Conservation (phyloP, 108 stramenopile species). For the Skeletonema potamos region DNA sequence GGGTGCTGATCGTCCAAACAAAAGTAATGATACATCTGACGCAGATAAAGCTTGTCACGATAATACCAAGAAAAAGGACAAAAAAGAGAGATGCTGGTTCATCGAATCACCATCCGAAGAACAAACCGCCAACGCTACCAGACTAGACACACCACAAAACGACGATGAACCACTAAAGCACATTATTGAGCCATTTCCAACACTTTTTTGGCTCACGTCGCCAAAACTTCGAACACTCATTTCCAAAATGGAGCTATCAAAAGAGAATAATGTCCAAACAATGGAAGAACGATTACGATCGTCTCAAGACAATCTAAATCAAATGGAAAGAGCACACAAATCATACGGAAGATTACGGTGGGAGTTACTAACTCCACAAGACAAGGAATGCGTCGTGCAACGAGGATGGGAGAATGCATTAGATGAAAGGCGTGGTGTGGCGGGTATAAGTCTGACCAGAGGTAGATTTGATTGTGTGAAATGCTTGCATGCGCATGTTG, state of each 20-base stretch:
- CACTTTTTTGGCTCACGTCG: constrained; percentile 81
- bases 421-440: constrained; percentile 61
- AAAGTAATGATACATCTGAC: not conserved
- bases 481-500: constrained; percentile 85
- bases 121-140: not conserved
- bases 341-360: constrained; percentile 64
- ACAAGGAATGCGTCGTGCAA: constrained; percentile 39
- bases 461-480: constrained; percentile 56
- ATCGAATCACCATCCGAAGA: not conserved
- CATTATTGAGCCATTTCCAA: constrained; percentile 85
- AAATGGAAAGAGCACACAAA: constrained; percentile 74
- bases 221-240: constrained; percentile 58
- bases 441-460: constrained; percentile 59
- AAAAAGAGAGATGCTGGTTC: constrained; percentile 1
- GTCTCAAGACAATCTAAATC: constrained; percentile 31
- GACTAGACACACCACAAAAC: not conserved
- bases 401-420: constrained; percentile 52
- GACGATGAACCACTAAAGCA: constrained; percentile 1
- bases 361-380: constrained; percentile 48
- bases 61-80: not conserved
- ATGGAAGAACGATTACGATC: constrained; percentile 46
- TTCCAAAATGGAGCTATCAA: constrained; percentile 65
- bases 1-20: constrained; percentile 12
- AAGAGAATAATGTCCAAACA: constrained; percentile 27
- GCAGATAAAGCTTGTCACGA: not conserved